Conservation (phyloP, 495 filamentous ascomycete genomes). For the Penicillium bialowiezense region DNA sequence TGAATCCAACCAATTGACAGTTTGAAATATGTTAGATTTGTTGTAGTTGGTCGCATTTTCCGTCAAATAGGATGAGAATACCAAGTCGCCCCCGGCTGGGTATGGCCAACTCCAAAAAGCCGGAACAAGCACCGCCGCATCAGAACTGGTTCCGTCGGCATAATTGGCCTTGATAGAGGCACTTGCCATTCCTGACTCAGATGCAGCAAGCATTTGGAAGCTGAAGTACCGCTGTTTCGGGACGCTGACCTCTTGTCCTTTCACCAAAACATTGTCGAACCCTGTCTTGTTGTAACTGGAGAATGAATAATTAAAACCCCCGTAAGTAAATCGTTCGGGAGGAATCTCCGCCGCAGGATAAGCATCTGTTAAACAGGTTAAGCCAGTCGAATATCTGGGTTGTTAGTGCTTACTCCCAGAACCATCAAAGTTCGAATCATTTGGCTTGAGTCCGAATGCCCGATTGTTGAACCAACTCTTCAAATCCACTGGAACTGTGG, state of each 20-base stretch:
- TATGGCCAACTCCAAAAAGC: constrained; percentile 49
- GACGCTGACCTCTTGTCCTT: constrained; percentile 34
- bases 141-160: constrained; percentile 37
- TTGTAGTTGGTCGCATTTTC: constrained; percentile 46
- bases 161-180: constrained; percentile 48
- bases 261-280: too few relatives aligned
- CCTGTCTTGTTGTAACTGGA: too few relatives aligned
- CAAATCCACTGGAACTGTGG: too few relatives aligned
- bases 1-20: constrained; percentile 43
- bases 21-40: constrained; percentile 51
- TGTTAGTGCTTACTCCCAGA: constrained; percentile 33
- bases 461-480: constrained; percentile 37
- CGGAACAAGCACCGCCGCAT: constrained; percentile 41
- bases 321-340: too few relatives aligned
- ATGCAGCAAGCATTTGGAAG: constrained; percentile 45
- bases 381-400: constrained; percentile 31
- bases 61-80: constrained; percentile 48
- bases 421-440: constrained; percentile 43
- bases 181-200: constrained; percentile 40
- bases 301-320: too few relatives aligned
- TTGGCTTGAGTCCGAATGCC: constrained; percentile 40
- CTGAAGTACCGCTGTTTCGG: constrained; percentile 38
- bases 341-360: too few relatives aligned
- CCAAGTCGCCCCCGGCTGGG: constrained; percentile 46
- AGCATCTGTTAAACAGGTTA: too few relatives aligned